A percentile compares a stretch with the other conserved stretches of the same genome.
Evolutionary conservation across 306 rosid genomes (phyloP).

Genomic region (Corylus heterophylla): DNA sequence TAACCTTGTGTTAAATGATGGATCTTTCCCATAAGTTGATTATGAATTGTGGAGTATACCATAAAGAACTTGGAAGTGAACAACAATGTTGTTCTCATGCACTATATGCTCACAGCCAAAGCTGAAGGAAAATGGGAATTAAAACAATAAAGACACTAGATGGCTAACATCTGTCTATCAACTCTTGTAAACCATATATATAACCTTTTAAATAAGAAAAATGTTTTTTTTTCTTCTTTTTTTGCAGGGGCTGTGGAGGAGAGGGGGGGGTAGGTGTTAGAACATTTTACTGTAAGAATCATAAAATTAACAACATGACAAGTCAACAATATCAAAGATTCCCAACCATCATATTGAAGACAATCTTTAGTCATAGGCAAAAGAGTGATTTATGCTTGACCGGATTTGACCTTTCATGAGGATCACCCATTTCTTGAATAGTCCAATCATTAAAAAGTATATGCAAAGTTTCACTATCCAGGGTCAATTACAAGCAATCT

Average conservation of each 20-base stretch:
- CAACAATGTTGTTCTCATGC: neutral
- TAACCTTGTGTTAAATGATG: neutral
- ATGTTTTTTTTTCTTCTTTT: too few species aligned
- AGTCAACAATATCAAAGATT: neutral
- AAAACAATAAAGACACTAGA: neutral
- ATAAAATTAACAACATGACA: neutral
- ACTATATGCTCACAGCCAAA: neutral
- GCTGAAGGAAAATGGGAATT: neutral
- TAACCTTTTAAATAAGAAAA: neutral
- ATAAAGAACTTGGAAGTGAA: neutral
- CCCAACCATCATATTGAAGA: neutral
- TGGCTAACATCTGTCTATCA: neutral
- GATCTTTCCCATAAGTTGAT: neutral
- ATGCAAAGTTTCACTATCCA: neutral
- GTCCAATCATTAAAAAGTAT: neutral
- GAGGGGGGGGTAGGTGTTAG: neutral
- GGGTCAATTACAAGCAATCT: conserved; percentile 25
- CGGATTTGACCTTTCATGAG: neutral
- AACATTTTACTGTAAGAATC: neutral
- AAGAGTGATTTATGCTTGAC: neutral
- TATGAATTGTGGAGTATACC: neutral
- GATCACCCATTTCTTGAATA: conserved; percentile 1
- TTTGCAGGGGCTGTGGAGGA: too few species aligned
- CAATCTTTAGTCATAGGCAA: neutral
- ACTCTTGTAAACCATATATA: neutral